Evolutionary conservation across 495 filamentous ascomycete genomes (phyloP).

Genomic region (Talaromyces borbonicus): DNA sequence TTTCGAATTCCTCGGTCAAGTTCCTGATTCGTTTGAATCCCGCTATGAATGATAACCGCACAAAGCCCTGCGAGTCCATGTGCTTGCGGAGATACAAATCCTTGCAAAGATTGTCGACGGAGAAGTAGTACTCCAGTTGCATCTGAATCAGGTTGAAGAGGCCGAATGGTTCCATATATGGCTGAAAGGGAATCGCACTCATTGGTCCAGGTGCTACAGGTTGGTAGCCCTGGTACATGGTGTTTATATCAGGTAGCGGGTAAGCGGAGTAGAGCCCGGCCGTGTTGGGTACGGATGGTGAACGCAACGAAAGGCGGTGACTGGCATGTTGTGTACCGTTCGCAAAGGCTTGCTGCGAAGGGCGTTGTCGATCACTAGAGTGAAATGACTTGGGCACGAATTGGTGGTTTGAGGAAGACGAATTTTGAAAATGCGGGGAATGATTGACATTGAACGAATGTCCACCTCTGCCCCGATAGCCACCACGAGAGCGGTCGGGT

Average conservation of each 20-base stretch:
- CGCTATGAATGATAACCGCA: constrained; percentile 66
- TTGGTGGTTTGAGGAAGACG: constrained; percentile 31
- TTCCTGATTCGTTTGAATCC: constrained; percentile 75
- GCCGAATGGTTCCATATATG: constrained; percentile 46
- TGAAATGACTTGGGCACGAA: constrained; percentile 32
- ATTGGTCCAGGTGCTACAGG: constrained; percentile 45
- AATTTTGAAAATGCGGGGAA: constrained; percentile 39
- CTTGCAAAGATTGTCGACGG: constrained; percentile 91
- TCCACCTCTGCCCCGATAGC: constrained; percentile 43
- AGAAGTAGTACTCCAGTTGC: constrained; percentile 96
- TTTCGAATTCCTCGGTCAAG: constrained; percentile 59
- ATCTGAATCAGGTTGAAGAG: constrained; percentile 49
- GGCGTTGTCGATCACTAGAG: constrained; percentile 33
- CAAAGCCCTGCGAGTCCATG: constrained; percentile 93
- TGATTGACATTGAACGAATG: constrained; percentile 31
- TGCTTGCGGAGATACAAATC: constrained; percentile 79
- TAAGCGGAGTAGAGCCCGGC: constrained; percentile 29
- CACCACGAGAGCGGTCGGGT: constrained; percentile 41
- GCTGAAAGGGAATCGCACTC: constrained; percentile 53
- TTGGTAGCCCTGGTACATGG: constrained; percentile 41
- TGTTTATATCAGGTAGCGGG: constrained; percentile 29
- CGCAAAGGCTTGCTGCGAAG: constrained; percentile 18
- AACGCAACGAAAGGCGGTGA: constrained; percentile 34
- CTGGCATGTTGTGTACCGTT: constrained; percentile 24
- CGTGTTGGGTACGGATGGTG: constrained; percentile 40